Conservation (phyloP, 805 yeast species). For the Kodamaea fukazawae region DNA sequence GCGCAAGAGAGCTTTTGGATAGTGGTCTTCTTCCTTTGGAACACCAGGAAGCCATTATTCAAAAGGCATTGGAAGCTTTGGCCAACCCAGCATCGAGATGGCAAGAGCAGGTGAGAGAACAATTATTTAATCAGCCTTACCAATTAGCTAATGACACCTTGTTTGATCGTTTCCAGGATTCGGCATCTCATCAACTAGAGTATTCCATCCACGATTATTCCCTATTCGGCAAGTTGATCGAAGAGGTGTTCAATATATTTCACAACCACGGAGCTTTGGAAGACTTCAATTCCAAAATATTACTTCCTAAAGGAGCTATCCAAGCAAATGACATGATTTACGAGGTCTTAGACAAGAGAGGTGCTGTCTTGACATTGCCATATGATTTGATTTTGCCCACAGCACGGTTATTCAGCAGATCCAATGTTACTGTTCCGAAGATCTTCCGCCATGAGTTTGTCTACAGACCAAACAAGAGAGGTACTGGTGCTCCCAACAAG, state of each 20-base stretch:
- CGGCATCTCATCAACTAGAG: conserved; percentile 25
- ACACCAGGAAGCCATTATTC: conserved; percentile 84
- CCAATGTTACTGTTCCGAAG: conserved; percentile 51
- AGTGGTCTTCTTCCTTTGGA: conserved; percentile 86
- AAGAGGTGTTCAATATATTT: conserved; percentile 62
- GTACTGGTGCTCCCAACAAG: conserved; percentile 66
- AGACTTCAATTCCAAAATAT: conserved; percentile 55
- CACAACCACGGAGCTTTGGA: conserved; percentile 85
- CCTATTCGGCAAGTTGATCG: conserved; percentile 57
- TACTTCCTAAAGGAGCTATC: conserved; percentile 82
- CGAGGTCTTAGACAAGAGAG: conserved; percentile 80
- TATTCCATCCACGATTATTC: conserved; percentile 45
- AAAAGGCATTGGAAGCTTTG: conserved; percentile 80
- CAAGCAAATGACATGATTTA: conserved; percentile 63
- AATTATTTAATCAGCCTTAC: conserved; percentile 81
- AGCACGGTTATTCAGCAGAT: conserved; percentile 77
- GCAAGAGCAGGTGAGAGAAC: conserved; percentile 88
- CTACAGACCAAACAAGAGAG: conserved; percentile 60
- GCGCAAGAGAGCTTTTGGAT: conserved; percentile 69
- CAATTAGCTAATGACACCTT: conserved; percentile 80
- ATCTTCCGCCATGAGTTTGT: conserved; percentile 77
- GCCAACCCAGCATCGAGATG: conserved; percentile 92
- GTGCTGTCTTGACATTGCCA: conserved; percentile 84
- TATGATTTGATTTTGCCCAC: conserved; percentile 87
- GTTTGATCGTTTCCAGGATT: conserved; percentile 54